These are phyloP conservation scores for Magnaporthales sp. DNA, from an alignment of 2,329 filamentous ascomycete species.

Conservation along the genomic window DNA sequence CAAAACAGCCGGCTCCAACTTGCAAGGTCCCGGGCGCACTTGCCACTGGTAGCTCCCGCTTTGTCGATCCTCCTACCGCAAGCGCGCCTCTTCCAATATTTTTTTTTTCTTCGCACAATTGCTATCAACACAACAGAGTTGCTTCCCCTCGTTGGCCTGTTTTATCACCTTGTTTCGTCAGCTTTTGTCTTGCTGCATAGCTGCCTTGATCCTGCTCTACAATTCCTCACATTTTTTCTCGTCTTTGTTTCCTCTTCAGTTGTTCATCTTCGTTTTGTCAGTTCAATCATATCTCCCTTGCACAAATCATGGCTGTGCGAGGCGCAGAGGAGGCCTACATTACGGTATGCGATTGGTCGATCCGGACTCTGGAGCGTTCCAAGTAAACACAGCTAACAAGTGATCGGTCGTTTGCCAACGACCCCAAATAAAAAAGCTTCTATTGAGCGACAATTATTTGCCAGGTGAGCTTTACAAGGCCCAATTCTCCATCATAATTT, in stretches of 20 bases:
- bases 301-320: constrained; percentile 26
- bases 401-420: constrained; percentile 5
- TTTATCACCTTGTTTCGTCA: background rate
- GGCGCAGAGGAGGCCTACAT: constrained; percentile 44
- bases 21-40: background rate
- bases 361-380: background rate
- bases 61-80: background rate
- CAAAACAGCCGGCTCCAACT: background rate
- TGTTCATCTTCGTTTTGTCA: constrained; percentile 8
- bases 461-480: constrained; percentile 54
- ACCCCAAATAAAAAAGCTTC: constrained; percentile 50
- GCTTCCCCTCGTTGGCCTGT: background rate
- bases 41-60: background rate
- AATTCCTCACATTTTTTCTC: constrained; percentile 8
- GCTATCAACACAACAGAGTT: background rate
- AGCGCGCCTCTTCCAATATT: background rate
- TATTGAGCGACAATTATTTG: constrained; percentile 86
- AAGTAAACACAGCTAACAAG: constrained; percentile 1
- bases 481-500: constrained; percentile 8
- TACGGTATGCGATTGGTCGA: constrained; percentile 34
- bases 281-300: constrained; percentile 8
- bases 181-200: background rate
- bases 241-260: constrained; percentile 7
- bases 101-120: background rate
- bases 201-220: background rate